A percentile compares a stretch with the other conserved stretches of the same genome.
These are phyloP conservation scores for Colletotrichum theobromicola DNA, from an alignment of 2,329 filamentous ascomycete species.

Conservation along the genomic window DNA sequence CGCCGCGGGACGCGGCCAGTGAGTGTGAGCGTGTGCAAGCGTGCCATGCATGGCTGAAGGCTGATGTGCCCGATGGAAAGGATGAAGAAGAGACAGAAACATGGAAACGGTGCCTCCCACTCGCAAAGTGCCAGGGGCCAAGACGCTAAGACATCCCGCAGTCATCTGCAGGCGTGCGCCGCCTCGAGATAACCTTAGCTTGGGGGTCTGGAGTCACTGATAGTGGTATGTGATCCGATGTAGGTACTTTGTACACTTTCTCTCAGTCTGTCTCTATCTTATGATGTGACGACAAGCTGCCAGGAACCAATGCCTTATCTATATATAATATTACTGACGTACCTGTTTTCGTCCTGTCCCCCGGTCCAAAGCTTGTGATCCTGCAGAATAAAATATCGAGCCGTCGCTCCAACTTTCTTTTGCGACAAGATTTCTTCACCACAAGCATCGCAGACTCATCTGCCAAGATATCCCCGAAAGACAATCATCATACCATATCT, in stretches of 20 bases:
- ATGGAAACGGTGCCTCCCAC: background rate
- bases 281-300: constrained; percentile 20
- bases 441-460: background rate
- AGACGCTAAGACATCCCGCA: constrained; percentile 14
- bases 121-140: background rate
- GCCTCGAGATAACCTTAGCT: constrained; percentile 9
- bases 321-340: constrained; percentile 17
- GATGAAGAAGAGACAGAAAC: background rate
- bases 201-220: background rate
- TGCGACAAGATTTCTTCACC: background rate
- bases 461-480: background rate
- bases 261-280: constrained; percentile 1
- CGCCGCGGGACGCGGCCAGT: background rate
- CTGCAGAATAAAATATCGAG: background rate
- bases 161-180: background rate
- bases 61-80: background rate
- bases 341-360: background rate
- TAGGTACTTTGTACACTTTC: background rate
- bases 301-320: constrained; percentile 18
- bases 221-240: background rate
- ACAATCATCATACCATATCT: background rate
- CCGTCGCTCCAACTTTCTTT: background rate
- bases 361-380: background rate
- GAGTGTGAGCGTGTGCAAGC: background rate
- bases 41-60: background rate